A percentile compares a stretch with the other conserved stretches of the same genome.
Conservation (phyloP, 1,284 basidiomycete species). For the Moesziomyces aphidis region DNA sequence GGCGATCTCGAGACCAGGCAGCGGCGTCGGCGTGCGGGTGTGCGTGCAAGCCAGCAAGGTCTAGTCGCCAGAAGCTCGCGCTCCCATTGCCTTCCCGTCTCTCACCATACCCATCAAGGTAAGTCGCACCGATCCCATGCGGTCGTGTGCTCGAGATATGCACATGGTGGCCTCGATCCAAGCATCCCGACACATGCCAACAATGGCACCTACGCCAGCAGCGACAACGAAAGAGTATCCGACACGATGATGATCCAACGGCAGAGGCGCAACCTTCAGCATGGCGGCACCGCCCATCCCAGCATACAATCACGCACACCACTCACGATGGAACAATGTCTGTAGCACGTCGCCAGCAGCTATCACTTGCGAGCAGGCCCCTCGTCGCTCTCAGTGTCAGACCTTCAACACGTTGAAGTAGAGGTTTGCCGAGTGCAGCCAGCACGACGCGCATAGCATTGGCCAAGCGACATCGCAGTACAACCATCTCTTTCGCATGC, state of each 20-base stretch:
- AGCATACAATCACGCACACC: background rate
- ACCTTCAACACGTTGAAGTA: no score
- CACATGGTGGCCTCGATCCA: constrained; percentile 46
- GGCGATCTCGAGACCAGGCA: no score
- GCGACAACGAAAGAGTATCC: constrained; percentile 24
- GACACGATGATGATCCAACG: constrained; percentile 31
- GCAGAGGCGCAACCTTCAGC: background rate
- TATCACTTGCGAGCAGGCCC: background rate
- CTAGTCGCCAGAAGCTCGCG: constrained; percentile 14
- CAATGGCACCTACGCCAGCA: constrained; percentile 16
- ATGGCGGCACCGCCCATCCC: background rate
- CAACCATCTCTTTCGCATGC: no score
- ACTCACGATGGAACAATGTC: background rate
- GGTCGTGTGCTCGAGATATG: constrained; percentile 41
- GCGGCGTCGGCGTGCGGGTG: no score
- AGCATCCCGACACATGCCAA: constrained; percentile 19
- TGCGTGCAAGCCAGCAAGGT: constrained; percentile 11
- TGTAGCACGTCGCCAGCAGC: background rate
- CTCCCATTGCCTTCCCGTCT: constrained; percentile 18
- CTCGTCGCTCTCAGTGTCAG: background rate
- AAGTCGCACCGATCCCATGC: constrained; percentile 47
- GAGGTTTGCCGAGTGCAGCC: no score
- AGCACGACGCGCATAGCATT: no score
- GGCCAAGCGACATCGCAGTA: no score
- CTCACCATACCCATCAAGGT: constrained; percentile 52